phyloP scores from a whole-genome alignment of 768 basidiomycete species.

The Agaricus blazei region DNA sequence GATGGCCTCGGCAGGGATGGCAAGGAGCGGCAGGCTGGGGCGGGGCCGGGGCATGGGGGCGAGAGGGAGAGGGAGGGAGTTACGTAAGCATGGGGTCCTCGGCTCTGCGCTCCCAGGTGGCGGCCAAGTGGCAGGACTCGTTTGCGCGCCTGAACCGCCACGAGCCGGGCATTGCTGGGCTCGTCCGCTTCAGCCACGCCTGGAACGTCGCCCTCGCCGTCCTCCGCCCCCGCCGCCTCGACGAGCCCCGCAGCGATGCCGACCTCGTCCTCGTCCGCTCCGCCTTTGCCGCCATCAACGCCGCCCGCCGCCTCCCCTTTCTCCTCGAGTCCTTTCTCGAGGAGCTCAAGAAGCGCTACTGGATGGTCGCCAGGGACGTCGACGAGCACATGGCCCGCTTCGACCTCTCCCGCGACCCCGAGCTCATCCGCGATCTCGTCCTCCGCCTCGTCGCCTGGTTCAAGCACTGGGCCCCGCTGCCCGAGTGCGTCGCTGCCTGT shows the following conservation, averaged over 20 bases:
- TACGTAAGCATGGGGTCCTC: conserved; percentile 45
- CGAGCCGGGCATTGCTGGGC: conserved; percentile 57
- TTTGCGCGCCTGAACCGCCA: conserved; percentile 59
- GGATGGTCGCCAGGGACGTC: conserved; percentile 60
- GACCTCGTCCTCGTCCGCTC: conserved; percentile 37
- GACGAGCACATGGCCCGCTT: conserved; percentile 48
- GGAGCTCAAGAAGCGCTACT: conserved; percentile 52
- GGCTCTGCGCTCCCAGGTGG: conserved; percentile 60
- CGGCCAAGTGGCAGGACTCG: conserved; percentile 67
- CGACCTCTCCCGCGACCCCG: conserved; percentile 43
- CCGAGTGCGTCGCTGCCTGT: conserved; percentile 42
- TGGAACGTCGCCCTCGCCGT: conserved; percentile 53
- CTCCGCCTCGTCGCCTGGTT: conserved; percentile 67
- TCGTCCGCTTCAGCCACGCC: conserved; percentile 66
- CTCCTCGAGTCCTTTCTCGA: conserved; percentile 73
- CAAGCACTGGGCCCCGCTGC: conserved; percentile 63
- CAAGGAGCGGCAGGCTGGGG: conserved; percentile 1
- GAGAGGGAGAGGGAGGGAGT: neutral
- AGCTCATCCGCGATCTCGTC: conserved; percentile 49
- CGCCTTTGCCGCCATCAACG: conserved; percentile 56
- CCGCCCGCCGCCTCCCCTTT: conserved; percentile 53
- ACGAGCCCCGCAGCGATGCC: conserved; percentile 3
- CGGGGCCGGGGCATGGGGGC: conserved; percentile 2
- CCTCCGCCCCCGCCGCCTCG: conserved; percentile 36
- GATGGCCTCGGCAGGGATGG: neutral